Evolutionary conservation across 164 flowering plant genomes (phyloP).

Genomic region (Houttuynia cordata): DNA sequence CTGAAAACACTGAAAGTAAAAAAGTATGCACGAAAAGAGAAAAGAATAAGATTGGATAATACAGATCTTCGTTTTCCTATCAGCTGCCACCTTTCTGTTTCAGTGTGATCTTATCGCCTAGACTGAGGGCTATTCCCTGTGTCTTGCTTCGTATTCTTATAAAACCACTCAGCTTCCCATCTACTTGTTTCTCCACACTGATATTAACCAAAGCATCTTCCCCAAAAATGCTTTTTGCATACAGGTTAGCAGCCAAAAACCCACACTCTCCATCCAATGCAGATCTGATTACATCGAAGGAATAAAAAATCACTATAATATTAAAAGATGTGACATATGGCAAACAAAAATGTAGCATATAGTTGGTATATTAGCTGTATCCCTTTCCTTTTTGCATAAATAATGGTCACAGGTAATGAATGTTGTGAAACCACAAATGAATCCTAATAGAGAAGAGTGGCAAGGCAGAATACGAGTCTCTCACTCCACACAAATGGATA

Average conservation of each 20-base stretch:
- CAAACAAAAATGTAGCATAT: background rate
- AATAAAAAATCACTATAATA: too few relatives aligned
- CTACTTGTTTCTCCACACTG: constrained; percentile 78
- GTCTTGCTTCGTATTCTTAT: constrained; percentile 96
- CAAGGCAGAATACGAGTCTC: too few relatives aligned
- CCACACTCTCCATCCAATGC: constrained; percentile 95
- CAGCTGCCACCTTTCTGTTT: constrained; percentile 70
- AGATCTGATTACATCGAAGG: constrained; percentile 34
- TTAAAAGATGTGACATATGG: background rate
- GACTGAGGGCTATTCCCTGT: constrained; percentile 91
- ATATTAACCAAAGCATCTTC: constrained; percentile 96
- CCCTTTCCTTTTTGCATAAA: too few relatives aligned
- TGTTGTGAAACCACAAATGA: background rate
- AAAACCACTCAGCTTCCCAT: constrained; percentile 86
- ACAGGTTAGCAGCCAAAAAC: constrained; percentile 86
- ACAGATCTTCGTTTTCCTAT: background rate
- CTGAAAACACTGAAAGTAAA: background rate
- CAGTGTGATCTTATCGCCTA: constrained; percentile 97
- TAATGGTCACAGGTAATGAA: background rate
- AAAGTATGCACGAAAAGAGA: background rate
- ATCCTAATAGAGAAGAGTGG: too few relatives aligned
- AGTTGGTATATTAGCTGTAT: background rate
- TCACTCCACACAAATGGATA: too few relatives aligned
- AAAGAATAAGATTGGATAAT: too few relatives aligned
- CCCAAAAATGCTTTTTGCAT: constrained; percentile 94